phyloP scores from a whole-genome alignment of 2,329 filamentous ascomycete species.

The Cladosporium sphaerospermum region DNA sequence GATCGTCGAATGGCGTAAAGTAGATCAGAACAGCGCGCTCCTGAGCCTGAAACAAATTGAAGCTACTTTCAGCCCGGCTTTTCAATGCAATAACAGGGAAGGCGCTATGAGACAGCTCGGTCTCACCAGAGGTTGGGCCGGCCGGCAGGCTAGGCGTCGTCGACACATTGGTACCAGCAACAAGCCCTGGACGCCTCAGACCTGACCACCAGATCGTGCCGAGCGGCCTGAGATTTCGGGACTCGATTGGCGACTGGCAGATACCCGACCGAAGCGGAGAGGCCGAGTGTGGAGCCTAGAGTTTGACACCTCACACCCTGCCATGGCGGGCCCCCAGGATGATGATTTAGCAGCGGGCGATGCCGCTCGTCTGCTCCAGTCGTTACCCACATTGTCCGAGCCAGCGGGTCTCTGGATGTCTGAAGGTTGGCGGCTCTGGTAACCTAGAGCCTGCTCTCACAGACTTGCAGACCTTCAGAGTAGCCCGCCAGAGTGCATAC shows the following conservation, averaged over 20 bases:
- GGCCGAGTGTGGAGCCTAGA: constrained; percentile 8
- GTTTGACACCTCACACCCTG: constrained; percentile 4
- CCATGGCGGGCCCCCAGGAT: background rate
- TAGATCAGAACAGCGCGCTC: background rate
- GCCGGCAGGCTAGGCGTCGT: background rate
- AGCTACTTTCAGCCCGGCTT: constrained; percentile 4
- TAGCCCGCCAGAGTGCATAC: background rate
- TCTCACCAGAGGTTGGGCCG: constrained; percentile 9
- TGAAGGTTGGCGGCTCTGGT: constrained; percentile 7
- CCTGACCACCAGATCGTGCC: constrained; percentile 5
- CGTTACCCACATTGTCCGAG: constrained; percentile 2
- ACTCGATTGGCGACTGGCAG: background rate
- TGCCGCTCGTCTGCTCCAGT: constrained; percentile 1
- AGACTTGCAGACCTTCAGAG: background rate
- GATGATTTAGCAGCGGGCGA: background rate
- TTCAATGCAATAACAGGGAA: constrained; percentile 10
- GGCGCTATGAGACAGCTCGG: constrained; percentile 8
- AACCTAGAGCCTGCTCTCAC: constrained; percentile 10
- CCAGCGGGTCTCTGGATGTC: background rate
- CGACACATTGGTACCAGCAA: constrained; percentile 8
- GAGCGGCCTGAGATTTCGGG: background rate
- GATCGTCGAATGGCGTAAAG: constrained; percentile 8
- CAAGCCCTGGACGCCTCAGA: constrained; percentile 3
- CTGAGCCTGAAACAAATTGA: constrained; percentile 11
- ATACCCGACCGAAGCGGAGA: constrained; percentile 4